A percentile compares a stretch with the other conserved stretches of the same genome.
phyloP scores from a whole-genome alignment of 306 rosid genomes.

The Crotalaria pallida region DNA sequence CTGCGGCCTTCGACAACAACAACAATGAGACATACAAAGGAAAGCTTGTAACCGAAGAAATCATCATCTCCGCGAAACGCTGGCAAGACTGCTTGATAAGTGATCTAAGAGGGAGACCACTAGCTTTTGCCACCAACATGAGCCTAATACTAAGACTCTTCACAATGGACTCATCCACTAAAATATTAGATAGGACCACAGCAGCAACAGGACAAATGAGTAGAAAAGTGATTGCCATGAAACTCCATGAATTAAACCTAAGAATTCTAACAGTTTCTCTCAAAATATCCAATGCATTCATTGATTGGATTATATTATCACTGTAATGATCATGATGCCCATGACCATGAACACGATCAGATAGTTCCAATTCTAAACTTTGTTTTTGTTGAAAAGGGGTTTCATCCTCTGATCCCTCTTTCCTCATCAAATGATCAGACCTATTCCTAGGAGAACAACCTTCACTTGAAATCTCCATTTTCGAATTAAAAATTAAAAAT shows the following conservation, averaged over 20 bases:
- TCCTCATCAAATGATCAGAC: conserved; percentile 40
- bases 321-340: not conserved
- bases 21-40: conserved; percentile 67
- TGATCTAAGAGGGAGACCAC: conserved; percentile 84
- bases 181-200: conserved; percentile 57
- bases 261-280: conserved; percentile 81
- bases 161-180: conserved; percentile 61
- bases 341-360: conserved; percentile 15
- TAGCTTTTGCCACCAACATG: conserved; percentile 65
- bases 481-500: not conserved
- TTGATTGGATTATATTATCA: conserved; percentile 40
- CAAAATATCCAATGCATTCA: conserved; percentile 89
- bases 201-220: conserved; percentile 87
- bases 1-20: conserved; percentile 68
- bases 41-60: conserved; percentile 56
- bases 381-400: conserved; percentile 26
- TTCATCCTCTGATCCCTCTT: conserved; percentile 52
- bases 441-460: conserved; percentile 50
- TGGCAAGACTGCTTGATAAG: conserved; percentile 75
- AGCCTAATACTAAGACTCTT: conserved; percentile 61
- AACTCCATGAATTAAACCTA: conserved; percentile 70
- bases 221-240: conserved; percentile 52
- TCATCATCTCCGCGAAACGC: conserved; percentile 57
- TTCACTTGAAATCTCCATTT: conserved; percentile 55
- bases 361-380: conserved; percentile 33